These are phyloP conservation scores for Claviceps digitariae DNA, from an alignment of 2,329 filamentous ascomycete species.

Conservation along the genomic window DNA sequence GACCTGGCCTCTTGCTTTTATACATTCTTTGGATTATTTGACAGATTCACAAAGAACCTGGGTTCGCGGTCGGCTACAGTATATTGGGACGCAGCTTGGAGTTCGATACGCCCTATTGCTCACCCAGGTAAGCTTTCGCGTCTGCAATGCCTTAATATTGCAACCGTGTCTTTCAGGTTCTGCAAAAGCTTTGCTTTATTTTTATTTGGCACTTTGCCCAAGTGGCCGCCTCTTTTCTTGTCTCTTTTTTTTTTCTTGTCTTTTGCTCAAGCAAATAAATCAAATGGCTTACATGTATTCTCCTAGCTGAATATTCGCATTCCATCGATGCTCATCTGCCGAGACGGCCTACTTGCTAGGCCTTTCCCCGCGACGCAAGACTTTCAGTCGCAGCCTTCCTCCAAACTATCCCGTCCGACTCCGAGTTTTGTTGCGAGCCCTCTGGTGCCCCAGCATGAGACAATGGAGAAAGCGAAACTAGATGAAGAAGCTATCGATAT, in stretches of 20 bases:
- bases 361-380: slow-evolving; percentile 28
- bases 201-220: neutral
- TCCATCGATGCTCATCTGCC: slow-evolving; percentile 48
- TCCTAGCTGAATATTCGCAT: slow-evolving; percentile 42
- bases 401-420: slow-evolving; percentile 20
- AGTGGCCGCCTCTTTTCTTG: neutral
- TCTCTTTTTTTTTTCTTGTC: neutral
- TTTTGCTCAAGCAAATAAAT: neutral
- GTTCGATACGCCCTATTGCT: slow-evolving; percentile 45
- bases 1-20: slow-evolving; percentile 43
- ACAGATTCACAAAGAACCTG: slow-evolving; percentile 45
- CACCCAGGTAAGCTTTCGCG: slow-evolving; percentile 29
- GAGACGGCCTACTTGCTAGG: slow-evolving; percentile 34
- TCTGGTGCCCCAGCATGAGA: slow-evolving; percentile 34
- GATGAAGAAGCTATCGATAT: slow-evolving; percentile 30
- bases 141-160: neutral
- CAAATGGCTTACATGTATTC: neutral
- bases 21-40: slow-evolving; percentile 42
- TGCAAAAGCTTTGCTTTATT: neutral
- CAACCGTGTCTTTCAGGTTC: neutral
- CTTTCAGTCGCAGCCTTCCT: slow-evolving; percentile 32
- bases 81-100: slow-evolving; percentile 42
- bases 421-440: slow-evolving; percentile 23
- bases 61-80: slow-evolving; percentile 38
- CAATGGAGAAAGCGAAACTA: slow-evolving; percentile 30